Evolutionary conservation across 495 filamentous ascomycete species (phyloP).

Genomic region (Hypomontagnella submonticulosa): DNA sequence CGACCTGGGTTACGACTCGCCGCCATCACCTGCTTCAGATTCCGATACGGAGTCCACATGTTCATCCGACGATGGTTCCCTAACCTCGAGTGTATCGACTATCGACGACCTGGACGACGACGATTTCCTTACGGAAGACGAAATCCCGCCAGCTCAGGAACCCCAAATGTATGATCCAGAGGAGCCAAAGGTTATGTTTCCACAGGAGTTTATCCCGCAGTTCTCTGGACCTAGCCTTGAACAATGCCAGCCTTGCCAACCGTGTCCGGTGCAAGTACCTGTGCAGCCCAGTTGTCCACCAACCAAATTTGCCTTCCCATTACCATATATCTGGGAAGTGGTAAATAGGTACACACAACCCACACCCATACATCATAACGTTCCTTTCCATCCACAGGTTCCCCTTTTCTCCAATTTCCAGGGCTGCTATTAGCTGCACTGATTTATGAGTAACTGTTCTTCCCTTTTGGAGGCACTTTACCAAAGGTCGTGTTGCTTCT

Average conservation of each 20-base stretch:
- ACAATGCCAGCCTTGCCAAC: slow-evolving; percentile 42
- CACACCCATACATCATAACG: slow-evolving; percentile 53
- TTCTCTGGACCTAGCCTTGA: slow-evolving; percentile 42
- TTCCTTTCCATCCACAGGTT: slow-evolving; percentile 61
- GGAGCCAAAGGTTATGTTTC: slow-evolving; percentile 50
- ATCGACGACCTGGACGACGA: slow-evolving; percentile 58
- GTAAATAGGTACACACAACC: slow-evolving; percentile 55
- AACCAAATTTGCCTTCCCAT: slow-evolving; percentile 56
- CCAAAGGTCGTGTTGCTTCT: slow-evolving; percentile 38
- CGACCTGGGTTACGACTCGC: slow-evolving; percentile 50
- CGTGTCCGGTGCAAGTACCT: slow-evolving; percentile 46
- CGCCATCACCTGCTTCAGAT: slow-evolving; percentile 55
- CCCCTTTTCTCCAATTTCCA: slow-evolving; percentile 59
- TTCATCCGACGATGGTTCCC: slow-evolving; percentile 60
- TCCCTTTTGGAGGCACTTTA: slow-evolving; percentile 18
- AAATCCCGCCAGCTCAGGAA: slow-evolving; percentile 52
- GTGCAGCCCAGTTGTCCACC: slow-evolving; percentile 46
- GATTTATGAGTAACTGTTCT: slow-evolving; percentile 28
- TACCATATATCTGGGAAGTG: slow-evolving; percentile 58
- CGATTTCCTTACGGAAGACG: slow-evolving; percentile 57
- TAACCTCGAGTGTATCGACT: slow-evolving; percentile 57
- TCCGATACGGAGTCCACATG: slow-evolving; percentile 59
- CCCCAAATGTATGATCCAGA: slow-evolving; percentile 57
- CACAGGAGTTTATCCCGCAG: slow-evolving; percentile 57
- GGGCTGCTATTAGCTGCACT: slow-evolving; percentile 59